These are phyloP conservation scores for Elsinoe perseae DNA, from an alignment of 2,329 filamentous ascomycete species.

Conservation along the genomic window DNA sequence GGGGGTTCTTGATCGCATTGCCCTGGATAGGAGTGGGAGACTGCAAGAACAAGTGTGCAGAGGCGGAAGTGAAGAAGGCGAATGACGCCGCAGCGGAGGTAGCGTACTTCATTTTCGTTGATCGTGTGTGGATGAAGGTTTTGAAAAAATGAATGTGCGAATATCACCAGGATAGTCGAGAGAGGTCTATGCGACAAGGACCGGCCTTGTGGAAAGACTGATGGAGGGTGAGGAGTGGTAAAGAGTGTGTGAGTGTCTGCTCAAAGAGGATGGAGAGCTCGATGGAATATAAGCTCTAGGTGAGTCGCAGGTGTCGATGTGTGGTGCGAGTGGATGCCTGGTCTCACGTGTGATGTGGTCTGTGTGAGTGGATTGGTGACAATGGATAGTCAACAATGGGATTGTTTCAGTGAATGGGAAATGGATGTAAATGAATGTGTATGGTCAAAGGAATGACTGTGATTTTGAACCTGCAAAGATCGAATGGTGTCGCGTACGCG, in stretches of 20 bases:
- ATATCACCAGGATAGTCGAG: slow-evolving; percentile 15
- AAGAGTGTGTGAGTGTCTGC: slow-evolving; percentile 12
- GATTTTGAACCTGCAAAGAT: slow-evolving; percentile 16
- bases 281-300: not conserved
- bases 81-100: slow-evolving; percentile 43
- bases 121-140: slow-evolving; percentile 17
- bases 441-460: slow-evolving; percentile 15
- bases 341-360: slow-evolving; percentile 6
- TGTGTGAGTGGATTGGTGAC: slow-evolving; percentile 1
- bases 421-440: slow-evolving; percentile 15
- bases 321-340: slow-evolving; percentile 4
- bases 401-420: slow-evolving; percentile 13
- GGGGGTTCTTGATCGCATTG: slow-evolving; percentile 53
- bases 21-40: slow-evolving; percentile 57
- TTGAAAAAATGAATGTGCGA: slow-evolving; percentile 13
- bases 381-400: slow-evolving; percentile 4
- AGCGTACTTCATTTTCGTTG: slow-evolving; percentile 37
- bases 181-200: slow-evolving; percentile 6
- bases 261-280: not conserved
- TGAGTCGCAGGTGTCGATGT: not conserved
- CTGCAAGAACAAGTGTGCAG: slow-evolving; percentile 70
- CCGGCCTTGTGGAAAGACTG: slow-evolving; percentile 14
- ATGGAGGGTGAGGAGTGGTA: not conserved
- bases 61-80: slow-evolving; percentile 49
- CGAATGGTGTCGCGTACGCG: slow-evolving; percentile 7